Evolutionary conservation across 2,329 filamentous ascomycete species (phyloP).

Genomic region (Diaporthe longicolla): DNA sequence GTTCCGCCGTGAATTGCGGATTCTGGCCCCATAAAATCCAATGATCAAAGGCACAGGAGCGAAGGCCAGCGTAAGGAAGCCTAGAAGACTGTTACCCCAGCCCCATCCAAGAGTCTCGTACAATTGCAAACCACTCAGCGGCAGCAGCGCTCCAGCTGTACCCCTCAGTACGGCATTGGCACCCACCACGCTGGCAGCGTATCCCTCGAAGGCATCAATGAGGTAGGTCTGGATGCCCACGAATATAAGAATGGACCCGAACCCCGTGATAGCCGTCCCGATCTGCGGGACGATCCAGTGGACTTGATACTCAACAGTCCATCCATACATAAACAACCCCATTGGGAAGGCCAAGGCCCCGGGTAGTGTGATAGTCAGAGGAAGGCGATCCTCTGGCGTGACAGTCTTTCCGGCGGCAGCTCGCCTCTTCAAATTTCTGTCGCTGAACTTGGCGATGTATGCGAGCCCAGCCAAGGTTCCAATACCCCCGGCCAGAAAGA

Average conservation of each 20-base stretch:
- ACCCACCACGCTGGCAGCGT: slow-evolving; percentile 45
- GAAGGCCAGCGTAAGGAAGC: slow-evolving; percentile 45
- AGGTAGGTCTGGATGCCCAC: slow-evolving; percentile 45
- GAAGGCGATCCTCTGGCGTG: slow-evolving; percentile 65
- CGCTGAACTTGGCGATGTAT: slow-evolving; percentile 43
- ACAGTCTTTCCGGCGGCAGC: slow-evolving; percentile 36
- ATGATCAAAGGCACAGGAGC: slow-evolving; percentile 44
- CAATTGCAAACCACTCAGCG: slow-evolving; percentile 42
- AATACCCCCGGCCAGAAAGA: slow-evolving; percentile 63
- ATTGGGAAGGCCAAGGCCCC: slow-evolving; percentile 54
- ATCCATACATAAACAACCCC: slow-evolving; percentile 61
- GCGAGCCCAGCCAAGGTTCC: slow-evolving; percentile 55
- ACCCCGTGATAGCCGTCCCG: slow-evolving; percentile 64
- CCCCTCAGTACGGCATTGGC: slow-evolving; percentile 47
- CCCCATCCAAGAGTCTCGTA: slow-evolving; percentile 47
- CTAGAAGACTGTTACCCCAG: slow-evolving; percentile 49
- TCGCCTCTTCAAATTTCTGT: slow-evolving; percentile 39
- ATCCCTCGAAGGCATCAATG: slow-evolving; percentile 42
- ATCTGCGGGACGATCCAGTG: slow-evolving; percentile 67
- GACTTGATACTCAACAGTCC: slow-evolving; percentile 53
- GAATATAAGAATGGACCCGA: slow-evolving; percentile 52
- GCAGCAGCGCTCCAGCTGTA: slow-evolving; percentile 41
- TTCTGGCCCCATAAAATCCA: slow-evolving; percentile 22
- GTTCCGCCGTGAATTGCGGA: neutral
- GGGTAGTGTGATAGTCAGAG: slow-evolving; percentile 64